Percentiles rank a stretch among this genome's conserved stretches.
These are phyloP conservation scores for Tylopilus sp. DNA, from an alignment of 768 basidiomycete genomes.

Conservation along the genomic window DNA sequence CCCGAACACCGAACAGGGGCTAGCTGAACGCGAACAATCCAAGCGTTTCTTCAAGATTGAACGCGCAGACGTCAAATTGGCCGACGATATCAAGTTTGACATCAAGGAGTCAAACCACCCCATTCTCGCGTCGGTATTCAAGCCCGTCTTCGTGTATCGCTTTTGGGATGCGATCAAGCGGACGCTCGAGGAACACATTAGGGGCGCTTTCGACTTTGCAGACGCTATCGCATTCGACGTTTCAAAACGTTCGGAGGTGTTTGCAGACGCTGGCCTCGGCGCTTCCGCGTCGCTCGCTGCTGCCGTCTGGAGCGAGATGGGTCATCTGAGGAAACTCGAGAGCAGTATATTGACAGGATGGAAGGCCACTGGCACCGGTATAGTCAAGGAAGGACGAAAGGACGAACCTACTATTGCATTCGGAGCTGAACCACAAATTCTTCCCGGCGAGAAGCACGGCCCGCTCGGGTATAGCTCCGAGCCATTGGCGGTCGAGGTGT, in stretches of 20 bases:
- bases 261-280: constrained; percentile 58
- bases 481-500: constrained; percentile 34
- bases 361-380: constrained; percentile 59
- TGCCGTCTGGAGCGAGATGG: constrained; percentile 69
- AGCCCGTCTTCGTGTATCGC: constrained; percentile 54
- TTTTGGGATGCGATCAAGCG: constrained; percentile 60
- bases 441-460: constrained; percentile 64
- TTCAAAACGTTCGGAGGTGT: constrained; percentile 54
- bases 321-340: constrained; percentile 44
- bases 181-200: constrained; percentile 54
- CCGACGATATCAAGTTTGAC: constrained; percentile 51
- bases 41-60: constrained; percentile 61
- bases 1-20: constrained; percentile 42
- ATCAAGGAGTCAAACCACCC: constrained; percentile 64
- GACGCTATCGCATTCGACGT: constrained; percentile 63
- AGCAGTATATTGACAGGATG: constrained; percentile 40
- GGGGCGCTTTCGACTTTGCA: constrained; percentile 45
- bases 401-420: constrained; percentile 49
- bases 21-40: constrained; percentile 41
- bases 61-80: constrained; percentile 48
- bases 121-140: constrained; percentile 58
- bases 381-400: constrained; percentile 49
- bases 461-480: constrained; percentile 56
- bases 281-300: constrained; percentile 48
- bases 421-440: constrained; percentile 72